These are phyloP conservation scores for Paramecium biaurelia DNA, from an alignment of 73 alveolate genomes.

Conservation along the genomic window DNA sequence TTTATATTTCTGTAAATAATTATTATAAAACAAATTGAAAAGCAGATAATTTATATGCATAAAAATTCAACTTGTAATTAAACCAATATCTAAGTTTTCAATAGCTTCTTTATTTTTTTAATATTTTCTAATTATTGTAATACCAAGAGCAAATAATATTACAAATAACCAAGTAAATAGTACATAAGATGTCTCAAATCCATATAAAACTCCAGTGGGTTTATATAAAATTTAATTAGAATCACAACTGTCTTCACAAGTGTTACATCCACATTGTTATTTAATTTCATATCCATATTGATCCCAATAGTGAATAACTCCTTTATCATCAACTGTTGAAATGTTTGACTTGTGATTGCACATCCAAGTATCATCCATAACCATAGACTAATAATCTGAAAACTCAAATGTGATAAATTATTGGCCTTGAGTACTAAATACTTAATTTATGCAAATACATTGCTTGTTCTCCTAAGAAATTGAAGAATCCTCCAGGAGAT, in stretches of 20 bases:
- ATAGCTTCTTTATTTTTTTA: background rate
- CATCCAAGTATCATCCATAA: background rate
- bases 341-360: slow-evolving; percentile 28
- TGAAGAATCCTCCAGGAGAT: slow-evolving; percentile 70
- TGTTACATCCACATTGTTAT: slow-evolving; percentile 61
- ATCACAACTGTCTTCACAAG: slow-evolving; percentile 59
- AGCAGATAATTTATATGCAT: background rate
- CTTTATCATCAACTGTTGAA: slow-evolving; percentile 39
- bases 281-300: slow-evolving; percentile 16
- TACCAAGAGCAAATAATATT: background rate
- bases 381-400: slow-evolving; percentile 38
- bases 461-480: slow-evolving; percentile 71
- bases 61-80: background rate
- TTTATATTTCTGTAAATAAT: no score
- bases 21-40: background rate
- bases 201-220: slow-evolving; percentile 54
- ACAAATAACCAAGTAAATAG: slow-evolving; percentile 26
- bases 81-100: background rate
- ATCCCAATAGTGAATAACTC: slow-evolving; percentile 1
- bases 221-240: background rate
- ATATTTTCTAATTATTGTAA: background rate
- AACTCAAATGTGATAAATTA: slow-evolving; percentile 52
- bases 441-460: background rate
- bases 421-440: slow-evolving; percentile 45
- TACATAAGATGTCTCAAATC: slow-evolving; percentile 51